phyloP scores from a whole-genome alignment of 371 early-diverging fungal species.

The Chytridium lagenaria region DNA sequence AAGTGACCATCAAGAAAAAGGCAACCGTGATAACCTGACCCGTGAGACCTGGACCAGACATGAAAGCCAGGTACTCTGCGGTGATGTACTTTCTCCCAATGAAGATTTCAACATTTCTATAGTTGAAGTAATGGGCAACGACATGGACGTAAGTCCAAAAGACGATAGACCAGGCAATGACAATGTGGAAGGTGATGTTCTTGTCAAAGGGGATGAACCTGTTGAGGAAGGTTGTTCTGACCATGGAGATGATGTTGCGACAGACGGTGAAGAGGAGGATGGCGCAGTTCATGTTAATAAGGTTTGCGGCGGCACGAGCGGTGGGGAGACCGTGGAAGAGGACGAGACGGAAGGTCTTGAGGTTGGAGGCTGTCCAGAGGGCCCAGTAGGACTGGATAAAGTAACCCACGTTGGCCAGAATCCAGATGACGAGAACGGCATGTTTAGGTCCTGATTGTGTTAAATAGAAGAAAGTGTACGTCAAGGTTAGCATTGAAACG shows the following conservation, averaged over 20 bases:
- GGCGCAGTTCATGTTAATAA: slow-evolving; percentile 69
- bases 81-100: slow-evolving; percentile 35
- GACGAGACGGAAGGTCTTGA: slow-evolving; percentile 46
- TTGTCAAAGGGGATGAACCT: slow-evolving; percentile 82
- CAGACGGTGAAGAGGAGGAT: slow-evolving; percentile 83
- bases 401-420: slow-evolving; percentile 49
- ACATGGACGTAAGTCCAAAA: slow-evolving; percentile 76
- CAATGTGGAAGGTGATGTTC: slow-evolving; percentile 81
- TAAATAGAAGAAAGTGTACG: not conserved
- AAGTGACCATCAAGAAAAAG: slow-evolving; percentile 73
- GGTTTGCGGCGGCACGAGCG: slow-evolving; percentile 67
- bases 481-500: not conserved
- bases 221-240: slow-evolving; percentile 74
- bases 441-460: slow-evolving; percentile 44
- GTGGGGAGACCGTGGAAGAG: slow-evolving; percentile 54
- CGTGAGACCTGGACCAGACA: slow-evolving; percentile 77
- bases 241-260: slow-evolving; percentile 74
- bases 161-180: slow-evolving; percentile 75
- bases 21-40: slow-evolving; percentile 76
- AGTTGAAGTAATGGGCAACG: slow-evolving; percentile 79
- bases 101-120: slow-evolving; percentile 53
- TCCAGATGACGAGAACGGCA: slow-evolving; percentile 46
- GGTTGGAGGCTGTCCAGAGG: slow-evolving; percentile 44
- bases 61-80: slow-evolving; percentile 48
- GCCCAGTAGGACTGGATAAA: slow-evolving; percentile 45